Conservation (phyloP, 192 early-diverging fungal species). For the Lobosporangium transversale region DNA sequence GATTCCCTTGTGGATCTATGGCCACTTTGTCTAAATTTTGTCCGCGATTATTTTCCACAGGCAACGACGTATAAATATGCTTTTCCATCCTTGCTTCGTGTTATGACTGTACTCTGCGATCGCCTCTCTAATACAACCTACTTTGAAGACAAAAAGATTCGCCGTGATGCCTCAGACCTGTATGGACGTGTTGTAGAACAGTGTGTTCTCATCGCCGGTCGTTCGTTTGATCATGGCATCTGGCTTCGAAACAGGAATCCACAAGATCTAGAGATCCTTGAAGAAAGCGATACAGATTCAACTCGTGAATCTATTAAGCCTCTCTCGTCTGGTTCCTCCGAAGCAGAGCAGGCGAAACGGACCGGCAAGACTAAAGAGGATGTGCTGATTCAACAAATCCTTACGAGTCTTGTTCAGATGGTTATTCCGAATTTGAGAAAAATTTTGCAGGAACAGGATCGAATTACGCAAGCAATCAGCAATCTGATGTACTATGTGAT, state of each 20-base stretch:
- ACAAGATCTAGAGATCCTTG: conserved; percentile 55
- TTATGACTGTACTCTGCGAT: conserved; percentile 66
- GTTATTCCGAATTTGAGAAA: conserved; percentile 76
- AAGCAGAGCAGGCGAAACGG: conserved; percentile 52
- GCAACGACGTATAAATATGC: conserved; percentile 67
- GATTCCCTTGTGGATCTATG: conserved; percentile 68
- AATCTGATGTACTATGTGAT: conserved; percentile 90
- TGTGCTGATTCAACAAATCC: conserved; percentile 68
- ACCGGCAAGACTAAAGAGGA: conserved; percentile 72
- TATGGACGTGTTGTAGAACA: conserved; percentile 74
- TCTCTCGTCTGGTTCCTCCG: conserved; percentile 45
- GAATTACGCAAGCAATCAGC: conserved; percentile 65
- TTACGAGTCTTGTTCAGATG: conserved; percentile 56
- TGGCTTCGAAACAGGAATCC: conserved; percentile 64
- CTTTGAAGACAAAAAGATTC: conserved; percentile 71
- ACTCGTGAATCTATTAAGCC: conserved; percentile 24
- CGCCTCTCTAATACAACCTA: conserved; percentile 55
- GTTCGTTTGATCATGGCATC: conserved; percentile 77
- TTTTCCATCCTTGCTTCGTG: conserved; percentile 67
- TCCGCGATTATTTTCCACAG: conserved; percentile 70
- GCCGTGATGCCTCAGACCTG: conserved; percentile 64
- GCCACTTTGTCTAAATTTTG: conserved; percentile 65
- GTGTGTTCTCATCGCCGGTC: conserved; percentile 79
- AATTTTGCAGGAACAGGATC: conserved; percentile 81
- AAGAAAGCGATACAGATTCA: conserved; percentile 42